These are phyloP conservation scores for Cephalotrichum gorgonifer DNA, from an alignment of 2,329 filamentous ascomycete species.

Conservation along the genomic window DNA sequence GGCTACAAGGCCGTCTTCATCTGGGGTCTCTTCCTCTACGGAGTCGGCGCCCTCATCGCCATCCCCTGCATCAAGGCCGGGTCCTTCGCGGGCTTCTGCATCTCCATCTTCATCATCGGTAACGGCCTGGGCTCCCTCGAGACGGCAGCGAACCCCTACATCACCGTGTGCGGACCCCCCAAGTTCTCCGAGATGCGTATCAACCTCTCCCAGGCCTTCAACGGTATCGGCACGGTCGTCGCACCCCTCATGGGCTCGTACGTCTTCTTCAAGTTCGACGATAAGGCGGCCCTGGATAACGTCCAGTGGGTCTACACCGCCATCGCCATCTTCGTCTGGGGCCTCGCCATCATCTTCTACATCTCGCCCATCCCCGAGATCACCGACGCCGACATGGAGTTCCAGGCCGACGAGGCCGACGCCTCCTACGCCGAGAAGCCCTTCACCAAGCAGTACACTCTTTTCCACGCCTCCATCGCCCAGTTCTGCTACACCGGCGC, in stretches of 20 bases:
- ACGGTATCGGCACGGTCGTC: conserved; percentile 50
- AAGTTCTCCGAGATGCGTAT: conserved; percentile 63
- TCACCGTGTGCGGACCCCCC: conserved; percentile 43
- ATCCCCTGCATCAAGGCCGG: conserved; percentile 44
- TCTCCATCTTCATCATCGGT: conserved; percentile 62
- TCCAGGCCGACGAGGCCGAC: conserved; percentile 33
- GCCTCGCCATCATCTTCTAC: conserved; percentile 47
- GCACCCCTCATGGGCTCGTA: conserved; percentile 49
- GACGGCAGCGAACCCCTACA: conserved; percentile 59
- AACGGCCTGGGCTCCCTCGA: conserved; percentile 65
- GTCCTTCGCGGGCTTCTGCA: conserved; percentile 66
- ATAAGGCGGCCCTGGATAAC: conserved; percentile 38
- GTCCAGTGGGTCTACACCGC: conserved; percentile 57
- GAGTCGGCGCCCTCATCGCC: conserved; percentile 45
- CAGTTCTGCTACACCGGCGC: conserved; percentile 57
- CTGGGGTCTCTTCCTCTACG: conserved; percentile 57
- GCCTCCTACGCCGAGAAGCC: conserved; percentile 24
- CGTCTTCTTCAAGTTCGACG: conserved; percentile 49
- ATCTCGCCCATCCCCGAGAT: conserved; percentile 39
- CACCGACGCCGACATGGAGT: conserved; percentile 52
- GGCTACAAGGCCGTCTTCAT: conserved; percentile 62
- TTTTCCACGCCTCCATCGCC: conserved; percentile 49
- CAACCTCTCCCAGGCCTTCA: conserved; percentile 65
- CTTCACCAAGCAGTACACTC: conserved; percentile 46
- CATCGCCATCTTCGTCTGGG: conserved; percentile 48